Evolutionary conservation across 176 grass and related monocot genomes (phyloP), one percentile per base, ranked within the genome.

Genomic region (Pharus latifolius): DNA sequence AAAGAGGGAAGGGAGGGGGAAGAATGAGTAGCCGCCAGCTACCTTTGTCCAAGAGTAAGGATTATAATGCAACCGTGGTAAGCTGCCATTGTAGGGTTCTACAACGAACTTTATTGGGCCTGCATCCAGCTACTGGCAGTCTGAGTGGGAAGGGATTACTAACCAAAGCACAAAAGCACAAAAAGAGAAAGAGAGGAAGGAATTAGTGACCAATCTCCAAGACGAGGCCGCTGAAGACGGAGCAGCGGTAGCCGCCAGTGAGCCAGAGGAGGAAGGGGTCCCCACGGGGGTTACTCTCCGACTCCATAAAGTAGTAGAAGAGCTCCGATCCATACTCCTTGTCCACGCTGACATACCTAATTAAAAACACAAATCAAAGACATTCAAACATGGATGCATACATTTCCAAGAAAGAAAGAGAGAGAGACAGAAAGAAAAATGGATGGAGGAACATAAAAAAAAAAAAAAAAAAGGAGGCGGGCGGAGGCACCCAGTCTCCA

Each of bases 301-400:
- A 82, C 43, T 66, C 47, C 15, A 82, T 38, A 26, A 82, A 82
- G 52, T 81, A 81, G 78, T 81, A 81, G 60, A 81, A 73, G 6
- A 81, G 24, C 48, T 81, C 68, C 1, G 19, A 10, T 1, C 56
- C 78, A 4, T 73, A 63, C 38, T 73, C 46, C 43, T 73, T 42
- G 18, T 81, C 68, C 59, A 82, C 78, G 3, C 4, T 74, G 33
- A 82, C 52, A 31, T 82, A 82, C 17, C 77, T 70, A 57, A 0
- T 1, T 1, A 23, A 54, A 15, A 7, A 11, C 26, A 11, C 5
- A 51, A 8, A 25, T 24, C 5, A 25, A 56, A 15, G 3, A 12
- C 0, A 1, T 14, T 7, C 1, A 1, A 1, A 14, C 1, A 2
- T 17, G 24, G 25, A 56, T 15, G n/a, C n/a, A n/a, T n/a, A n/a